Base-by-base conservation (phyloP, 257 asterid genomes). In the Pogostemon cablin region DNA sequence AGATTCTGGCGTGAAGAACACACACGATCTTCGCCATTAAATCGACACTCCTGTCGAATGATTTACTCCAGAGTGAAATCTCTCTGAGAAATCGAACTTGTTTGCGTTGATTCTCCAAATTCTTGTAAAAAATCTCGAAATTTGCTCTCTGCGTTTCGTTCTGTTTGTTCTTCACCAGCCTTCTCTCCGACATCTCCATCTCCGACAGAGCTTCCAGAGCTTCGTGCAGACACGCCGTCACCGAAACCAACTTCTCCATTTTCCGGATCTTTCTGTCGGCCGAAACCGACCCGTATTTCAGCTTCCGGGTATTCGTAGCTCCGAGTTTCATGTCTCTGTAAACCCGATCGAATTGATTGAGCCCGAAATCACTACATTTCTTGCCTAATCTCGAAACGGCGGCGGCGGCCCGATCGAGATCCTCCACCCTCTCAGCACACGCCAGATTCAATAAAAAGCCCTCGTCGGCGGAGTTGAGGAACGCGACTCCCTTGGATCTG, bases 351-450 rank as follows among this genome's bases (percentile, higher is more conserved):
- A 90, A 92, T 3, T 82, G 69, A 20, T 72, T 85, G 38, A 90
- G 79, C n/a, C 86, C 87, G 5, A 77, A 69, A 63, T 83, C 92
- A 9, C 11, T 57, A 74, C 95, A 92, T 68, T 82, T 86, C 71
- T 82, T 84, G 38, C 95, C 92, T 6, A 90, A 54, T 4, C 96
- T 78, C 11, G 95, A 69, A 17, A 90, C 97, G 2, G 77, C 81
- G 0, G 68, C 60, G 0, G 95, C 91, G 0, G 83, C 85, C 17
- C 86, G 86, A 59, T 90, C 95, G 39, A 92, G 96, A 71, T 90
- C 97, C 8, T 88, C 97, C 8, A 90, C 82, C 79, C 82, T 72
- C 74, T 92, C 98, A 0, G 90, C 86, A 67, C 87, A 84, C 1
- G 93, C 96, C 4, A 92, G 86, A 85, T 91, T 73, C 35, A 85